Conservation (phyloP, 352 stramenopile species). For the Blastocystis hominis region DNA sequence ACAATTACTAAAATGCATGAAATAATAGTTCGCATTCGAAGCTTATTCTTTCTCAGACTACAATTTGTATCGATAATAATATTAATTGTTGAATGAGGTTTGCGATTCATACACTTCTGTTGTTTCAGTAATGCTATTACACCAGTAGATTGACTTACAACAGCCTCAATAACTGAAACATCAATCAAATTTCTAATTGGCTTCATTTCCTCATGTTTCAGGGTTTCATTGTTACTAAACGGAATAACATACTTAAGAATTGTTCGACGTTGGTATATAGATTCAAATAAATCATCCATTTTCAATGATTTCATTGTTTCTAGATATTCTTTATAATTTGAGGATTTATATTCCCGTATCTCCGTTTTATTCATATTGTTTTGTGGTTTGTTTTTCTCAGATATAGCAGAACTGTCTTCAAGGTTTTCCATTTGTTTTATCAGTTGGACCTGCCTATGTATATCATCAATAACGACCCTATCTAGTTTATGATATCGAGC, state of each 20-base stretch:
- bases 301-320: conserved; percentile 7
- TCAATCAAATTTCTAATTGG: not conserved
- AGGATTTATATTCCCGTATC: not conserved
- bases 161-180: not conserved
- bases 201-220: not conserved
- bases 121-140: not conserved
- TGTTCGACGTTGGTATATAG: not conserved
- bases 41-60: no score
- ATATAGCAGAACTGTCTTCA: not conserved
- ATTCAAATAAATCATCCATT: not conserved
- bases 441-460: not conserved
- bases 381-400: not conserved
- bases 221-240: not conserved
- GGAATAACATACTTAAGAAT: not conserved
- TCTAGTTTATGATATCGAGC: not conserved
- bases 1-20: no score
- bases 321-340: not conserved
- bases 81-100: not conserved
- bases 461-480: not conserved
- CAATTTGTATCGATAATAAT: conserved; percentile 7
- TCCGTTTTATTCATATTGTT: not conserved
- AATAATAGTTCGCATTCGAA: no score
- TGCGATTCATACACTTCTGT: not conserved
- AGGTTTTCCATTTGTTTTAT: not conserved
- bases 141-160: not conserved